A percentile compares a stretch with the other conserved stretches of the same genome.
phyloP scores from a whole-genome alignment of 2,329 filamentous ascomycete species.

The Clonostachys rosea region DNA sequence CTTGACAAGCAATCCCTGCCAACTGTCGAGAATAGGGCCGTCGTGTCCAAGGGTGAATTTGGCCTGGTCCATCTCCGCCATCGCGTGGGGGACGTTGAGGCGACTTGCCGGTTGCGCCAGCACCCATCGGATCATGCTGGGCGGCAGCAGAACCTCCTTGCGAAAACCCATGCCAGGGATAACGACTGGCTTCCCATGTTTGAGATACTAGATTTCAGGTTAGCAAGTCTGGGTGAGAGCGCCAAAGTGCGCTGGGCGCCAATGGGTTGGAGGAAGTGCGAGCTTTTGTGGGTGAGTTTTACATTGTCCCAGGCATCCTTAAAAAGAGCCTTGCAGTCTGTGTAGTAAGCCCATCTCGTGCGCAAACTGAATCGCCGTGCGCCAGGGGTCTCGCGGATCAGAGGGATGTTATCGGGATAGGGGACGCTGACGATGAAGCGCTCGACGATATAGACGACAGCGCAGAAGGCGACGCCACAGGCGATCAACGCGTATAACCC shows the following conservation, averaged over 20 bases:
- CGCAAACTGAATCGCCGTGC: slow-evolving; percentile 18
- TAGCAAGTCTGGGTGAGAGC: not conserved
- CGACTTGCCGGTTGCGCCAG: slow-evolving; percentile 29
- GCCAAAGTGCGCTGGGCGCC: not conserved
- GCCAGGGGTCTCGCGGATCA: slow-evolving; percentile 16
- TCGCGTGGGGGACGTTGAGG: slow-evolving; percentile 24
- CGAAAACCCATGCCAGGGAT: slow-evolving; percentile 31
- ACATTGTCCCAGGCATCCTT: slow-evolving; percentile 22
- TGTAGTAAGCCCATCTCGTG: slow-evolving; percentile 19
- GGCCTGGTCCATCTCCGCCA: slow-evolving; percentile 29
- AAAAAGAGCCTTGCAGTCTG: slow-evolving; percentile 18
- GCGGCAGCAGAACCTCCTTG: slow-evolving; percentile 35
- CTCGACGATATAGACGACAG: slow-evolving; percentile 10
- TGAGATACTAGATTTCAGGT: slow-evolving; percentile 26
- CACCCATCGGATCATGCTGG: slow-evolving; percentile 29
- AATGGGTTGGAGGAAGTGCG: not conserved
- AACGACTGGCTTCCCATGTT: slow-evolving; percentile 32
- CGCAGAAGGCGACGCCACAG: not conserved
- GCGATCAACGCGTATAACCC: not conserved
- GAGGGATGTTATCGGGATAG: slow-evolving; percentile 15
- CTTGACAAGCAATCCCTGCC: slow-evolving; percentile 27
- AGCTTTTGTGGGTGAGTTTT: not conserved
- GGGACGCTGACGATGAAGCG: slow-evolving; percentile 8
- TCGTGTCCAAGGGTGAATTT: slow-evolving; percentile 28
- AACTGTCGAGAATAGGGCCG: slow-evolving; percentile 22